phyloP scores from a whole-genome alignment of 139 green algal genomes.

The Gonium pectorale region DNA sequence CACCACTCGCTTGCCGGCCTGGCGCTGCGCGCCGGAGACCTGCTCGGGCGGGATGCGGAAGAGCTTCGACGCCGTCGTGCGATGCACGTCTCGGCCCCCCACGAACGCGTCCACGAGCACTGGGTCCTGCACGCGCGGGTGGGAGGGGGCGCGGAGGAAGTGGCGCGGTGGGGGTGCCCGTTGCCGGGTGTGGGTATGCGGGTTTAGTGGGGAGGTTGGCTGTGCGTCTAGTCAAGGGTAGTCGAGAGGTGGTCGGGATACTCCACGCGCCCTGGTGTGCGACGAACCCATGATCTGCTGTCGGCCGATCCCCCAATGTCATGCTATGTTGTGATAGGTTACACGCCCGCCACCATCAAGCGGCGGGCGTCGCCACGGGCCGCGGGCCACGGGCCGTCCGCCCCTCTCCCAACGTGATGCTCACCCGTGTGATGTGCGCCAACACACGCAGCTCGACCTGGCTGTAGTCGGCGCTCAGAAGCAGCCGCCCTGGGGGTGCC shows the following conservation, averaged over 20 bases:
- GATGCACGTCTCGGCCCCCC: not conserved
- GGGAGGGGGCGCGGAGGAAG: not conserved
- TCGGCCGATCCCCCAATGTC: no score
- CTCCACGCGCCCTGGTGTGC: no score
- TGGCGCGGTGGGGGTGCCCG: not conserved
- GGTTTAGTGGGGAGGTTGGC: no score
- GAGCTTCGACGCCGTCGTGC: not conserved
- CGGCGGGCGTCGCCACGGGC: no score
- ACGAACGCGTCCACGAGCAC: not conserved
- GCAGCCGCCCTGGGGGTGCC: constrained; percentile 34
- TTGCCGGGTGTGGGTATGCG: no score
- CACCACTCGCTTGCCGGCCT: constrained; percentile 7
- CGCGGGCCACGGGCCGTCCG: no score
- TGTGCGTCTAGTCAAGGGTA: no score
- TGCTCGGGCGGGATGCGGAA: not conserved
- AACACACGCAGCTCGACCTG: constrained; percentile 73
- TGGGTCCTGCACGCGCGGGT: not conserved
- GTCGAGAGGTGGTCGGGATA: no score
- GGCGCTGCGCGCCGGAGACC: not conserved
- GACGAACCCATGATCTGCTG: no score
- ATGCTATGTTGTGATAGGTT: no score
- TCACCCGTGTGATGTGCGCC: constrained; percentile 63
- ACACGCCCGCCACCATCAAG: no score
- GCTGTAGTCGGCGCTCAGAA: constrained; percentile 56
- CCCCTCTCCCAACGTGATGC: no score